Percentiles rank a stretch among this genome's conserved stretches.
phyloP scores from a whole-genome alignment of 2,329 filamentous ascomycete genomes.

The Colletotrichum tropicale region DNA sequence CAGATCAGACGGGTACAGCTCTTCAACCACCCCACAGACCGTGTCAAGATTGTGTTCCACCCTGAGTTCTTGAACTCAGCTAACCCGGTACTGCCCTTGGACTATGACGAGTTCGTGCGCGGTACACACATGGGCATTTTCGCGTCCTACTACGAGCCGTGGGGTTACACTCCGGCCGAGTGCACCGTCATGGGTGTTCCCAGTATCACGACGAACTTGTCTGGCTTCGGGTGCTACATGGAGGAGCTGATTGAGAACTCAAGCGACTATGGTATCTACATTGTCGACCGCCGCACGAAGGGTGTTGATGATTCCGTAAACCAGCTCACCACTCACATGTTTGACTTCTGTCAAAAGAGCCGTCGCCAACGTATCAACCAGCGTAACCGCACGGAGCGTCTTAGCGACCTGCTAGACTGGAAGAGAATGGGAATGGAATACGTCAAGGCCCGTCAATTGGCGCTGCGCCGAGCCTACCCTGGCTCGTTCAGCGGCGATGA shows the following conservation, averaged over 20 bases:
- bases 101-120: slow-evolving; percentile 98
- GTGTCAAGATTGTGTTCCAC: slow-evolving; percentile 98
- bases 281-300: slow-evolving; percentile 94
- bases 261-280: slow-evolving; percentile 98
- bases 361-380: slow-evolving; percentile 98
- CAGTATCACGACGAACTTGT: slow-evolving; percentile 97
- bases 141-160: slow-evolving; percentile 97
- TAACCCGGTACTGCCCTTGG: slow-evolving; percentile 92
- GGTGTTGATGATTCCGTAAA: slow-evolving; percentile 97
- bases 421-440: slow-evolving; percentile 99
- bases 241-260: slow-evolving; percentile 98
- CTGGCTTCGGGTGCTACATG: slow-evolving; percentile 99
- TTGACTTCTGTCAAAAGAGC: slow-evolving; percentile 91
- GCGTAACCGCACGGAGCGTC: slow-evolving; percentile 91
- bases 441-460: slow-evolving; percentile 94
- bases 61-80: slow-evolving; percentile 96
- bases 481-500: slow-evolving; percentile 81
- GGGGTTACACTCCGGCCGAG: slow-evolving; percentile 98
- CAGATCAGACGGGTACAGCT: slow-evolving; percentile 95
- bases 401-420: slow-evolving; percentile 97
- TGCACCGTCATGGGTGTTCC: slow-evolving; percentile 99
- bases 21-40: slow-evolving; percentile 93
- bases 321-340: slow-evolving; percentile 91
- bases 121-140: slow-evolving; percentile 96
- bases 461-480: slow-evolving; percentile 89